Evolutionary conservation across 495 filamentous ascomycete species (phyloP), one percentile per base, ranked within the genome.

Genomic region (Aspergillus wentii): DNA sequence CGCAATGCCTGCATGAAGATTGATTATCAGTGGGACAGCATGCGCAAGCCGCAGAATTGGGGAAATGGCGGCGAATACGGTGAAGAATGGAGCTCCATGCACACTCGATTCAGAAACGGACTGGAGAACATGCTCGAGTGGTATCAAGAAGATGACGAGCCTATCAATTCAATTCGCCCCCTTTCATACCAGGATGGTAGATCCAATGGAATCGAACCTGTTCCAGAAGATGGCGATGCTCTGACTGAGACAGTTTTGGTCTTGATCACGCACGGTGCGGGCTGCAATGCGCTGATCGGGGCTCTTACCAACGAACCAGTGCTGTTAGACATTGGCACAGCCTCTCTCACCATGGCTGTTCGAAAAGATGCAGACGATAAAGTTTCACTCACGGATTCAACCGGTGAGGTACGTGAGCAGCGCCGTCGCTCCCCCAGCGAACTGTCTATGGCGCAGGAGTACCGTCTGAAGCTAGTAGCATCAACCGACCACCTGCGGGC

Each of bases 71-170:
- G 89, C 8, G 76, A 84, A 16, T 85, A 86, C 43, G 88, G 85
- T 1, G 92, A 99, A 53, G 92, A 97, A 62, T 99, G 92, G 92
- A 83, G 86, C 25, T 59, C 73, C 3, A 96, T 99, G 91, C 94
- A 97, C 56, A 82, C 78, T 52, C 75, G 92, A 15, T 92, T 97
- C 41, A 74, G 85, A 21, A 76, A 72, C 42, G 90, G 90, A 1
- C 59, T 94, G 35, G 75, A 82, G 35, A 69, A 74, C 11, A 74
- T 97, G 69, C 63, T 97, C 2, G 63, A 76, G 31, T 95, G 88
- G 88, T 96, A 96, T 46, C 74, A 78, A 39, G 63, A 72, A 35
- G 74, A 82, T 20, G 68, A 72, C 33, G 46, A 14, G 11, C 35
- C 36, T 58, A 3, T 61, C 63, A 40, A 34, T 17, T 16, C 32